Evolutionary conservation across 2,329 filamentous ascomycete species (phyloP).

Genomic region (Dactylellina sp.): DNA sequence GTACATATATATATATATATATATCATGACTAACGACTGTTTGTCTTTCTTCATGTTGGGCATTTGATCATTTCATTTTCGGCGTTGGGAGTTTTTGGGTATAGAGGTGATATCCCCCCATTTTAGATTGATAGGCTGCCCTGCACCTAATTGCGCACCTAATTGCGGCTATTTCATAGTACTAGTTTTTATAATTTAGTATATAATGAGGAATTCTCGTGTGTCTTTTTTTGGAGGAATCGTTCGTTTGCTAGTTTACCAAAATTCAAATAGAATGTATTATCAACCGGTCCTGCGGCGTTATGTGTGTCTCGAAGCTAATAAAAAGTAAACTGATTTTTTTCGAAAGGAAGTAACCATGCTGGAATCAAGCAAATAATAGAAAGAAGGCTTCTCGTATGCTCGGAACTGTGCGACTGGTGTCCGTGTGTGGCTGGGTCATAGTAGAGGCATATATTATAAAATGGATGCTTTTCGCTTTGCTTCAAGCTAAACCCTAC

Average conservation of each 20-base stretch:
- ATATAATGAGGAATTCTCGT: slow-evolving; percentile 14
- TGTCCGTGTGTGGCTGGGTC: too few species aligned
- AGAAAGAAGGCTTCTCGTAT: too few species aligned
- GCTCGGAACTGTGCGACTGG: too few species aligned
- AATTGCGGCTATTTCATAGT: slow-evolving; percentile 10
- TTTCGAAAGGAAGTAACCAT: too few species aligned
- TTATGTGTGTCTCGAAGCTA: too few species aligned
- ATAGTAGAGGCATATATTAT: too few species aligned
- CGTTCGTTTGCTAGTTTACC: neutral
- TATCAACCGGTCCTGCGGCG: neutral
- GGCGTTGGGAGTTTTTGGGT: slow-evolving; percentile 45
- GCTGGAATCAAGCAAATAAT: too few species aligned
- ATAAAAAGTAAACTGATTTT: too few species aligned
- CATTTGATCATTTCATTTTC: neutral
- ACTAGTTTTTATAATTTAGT: slow-evolving; percentile 23
- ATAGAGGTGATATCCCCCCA: slow-evolving; percentile 33
- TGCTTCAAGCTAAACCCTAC: too few species aligned
- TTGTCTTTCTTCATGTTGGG: slow-evolving; percentile 1
- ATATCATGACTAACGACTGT: neutral
- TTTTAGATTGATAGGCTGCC: slow-evolving; percentile 7
- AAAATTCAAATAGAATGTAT: slow-evolving; percentile 16
- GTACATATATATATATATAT: neutral
- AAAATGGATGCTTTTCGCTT: too few species aligned
- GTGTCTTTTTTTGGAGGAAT: neutral
- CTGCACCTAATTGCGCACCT: neutral